Evolutionary conservation across 2,329 filamentous ascomycete genomes (phyloP).

Genomic region (Colletotrichum camelliae): DNA sequence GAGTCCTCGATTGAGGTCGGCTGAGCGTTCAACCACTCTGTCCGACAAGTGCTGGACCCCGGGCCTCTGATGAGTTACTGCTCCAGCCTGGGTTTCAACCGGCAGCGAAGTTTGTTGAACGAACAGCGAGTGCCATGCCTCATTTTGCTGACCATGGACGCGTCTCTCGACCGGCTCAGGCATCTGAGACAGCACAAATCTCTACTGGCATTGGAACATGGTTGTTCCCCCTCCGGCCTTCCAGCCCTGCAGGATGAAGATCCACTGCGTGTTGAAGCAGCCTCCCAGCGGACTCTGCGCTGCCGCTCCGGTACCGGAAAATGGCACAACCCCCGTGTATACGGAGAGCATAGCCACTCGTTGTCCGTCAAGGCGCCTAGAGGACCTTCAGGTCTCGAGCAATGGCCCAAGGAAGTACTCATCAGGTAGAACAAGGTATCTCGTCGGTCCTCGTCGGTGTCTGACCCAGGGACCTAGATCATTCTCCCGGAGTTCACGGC

Average conservation of each 20-base stretch:
- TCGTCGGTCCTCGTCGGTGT: not conserved
- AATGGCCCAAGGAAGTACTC: not conserved
- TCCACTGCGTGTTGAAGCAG: not conserved
- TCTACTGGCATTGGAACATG: not conserved
- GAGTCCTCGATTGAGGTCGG: not conserved
- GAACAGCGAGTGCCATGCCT: not conserved
- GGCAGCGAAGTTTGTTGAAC: not conserved
- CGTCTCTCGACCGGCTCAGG: not conserved
- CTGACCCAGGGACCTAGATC: not conserved
- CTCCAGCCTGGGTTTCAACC: not conserved
- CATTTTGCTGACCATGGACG: not conserved
- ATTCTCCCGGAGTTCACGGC: not conserved
- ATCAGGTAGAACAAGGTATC: not conserved
- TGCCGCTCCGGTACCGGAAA: not conserved
- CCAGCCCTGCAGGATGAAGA: not conserved
- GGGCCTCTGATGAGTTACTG: not conserved
- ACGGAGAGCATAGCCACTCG: not conserved
- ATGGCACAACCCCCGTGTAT: not conserved
- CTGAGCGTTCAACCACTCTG: not conserved
- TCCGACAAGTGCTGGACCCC: not conserved
- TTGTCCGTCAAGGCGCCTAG: not conserved
- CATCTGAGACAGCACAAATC: not conserved
- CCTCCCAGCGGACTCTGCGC: not conserved
- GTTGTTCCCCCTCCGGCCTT: not conserved
- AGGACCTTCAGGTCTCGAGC: not conserved